Percentiles rank a stretch among this genome's conserved stretches.
phyloP scores from a whole-genome alignment of 1,139 yeast genomes.

The Petasospora fabianii region DNA sequence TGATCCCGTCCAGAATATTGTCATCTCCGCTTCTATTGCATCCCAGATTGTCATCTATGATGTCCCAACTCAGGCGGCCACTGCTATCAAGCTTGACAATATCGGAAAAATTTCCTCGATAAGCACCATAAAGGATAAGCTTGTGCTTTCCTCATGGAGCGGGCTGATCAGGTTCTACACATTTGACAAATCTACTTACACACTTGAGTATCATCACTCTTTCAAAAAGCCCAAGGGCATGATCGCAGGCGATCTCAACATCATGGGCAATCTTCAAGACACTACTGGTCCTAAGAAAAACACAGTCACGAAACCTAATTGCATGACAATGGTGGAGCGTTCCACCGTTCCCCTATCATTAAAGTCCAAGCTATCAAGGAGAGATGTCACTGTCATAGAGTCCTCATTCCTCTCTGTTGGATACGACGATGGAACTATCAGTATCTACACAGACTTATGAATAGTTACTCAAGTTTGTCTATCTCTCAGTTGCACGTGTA shows the following conservation, averaged over 20 bases:
- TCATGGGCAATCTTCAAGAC: constrained; percentile 24
- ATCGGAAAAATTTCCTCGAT: constrained; percentile 20
- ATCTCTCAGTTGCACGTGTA: too few species aligned
- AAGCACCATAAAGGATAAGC: constrained; percentile 16
- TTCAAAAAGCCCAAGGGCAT: constrained; percentile 24
- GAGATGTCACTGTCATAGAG: constrained; percentile 16
- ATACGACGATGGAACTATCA: constrained; percentile 40
- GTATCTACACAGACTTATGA: constrained; percentile 23
- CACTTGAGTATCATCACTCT: constrained; percentile 13
- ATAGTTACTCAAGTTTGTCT: too few species aligned
- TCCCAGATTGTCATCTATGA: constrained; percentile 34
- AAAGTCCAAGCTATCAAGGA: constrained; percentile 8
- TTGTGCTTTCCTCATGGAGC: constrained; percentile 28
- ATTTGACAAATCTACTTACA: constrained; percentile 2
- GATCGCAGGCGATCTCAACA: constrained; percentile 22
- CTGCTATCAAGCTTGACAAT: constrained; percentile 11
- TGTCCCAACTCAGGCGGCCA: constrained; percentile 8
- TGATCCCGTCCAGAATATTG: constrained; percentile 15
- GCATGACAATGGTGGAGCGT: constrained; percentile 7
- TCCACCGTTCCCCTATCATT: neutral
- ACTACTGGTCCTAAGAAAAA: constrained; percentile 16
- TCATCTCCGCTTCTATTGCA: constrained; percentile 42
- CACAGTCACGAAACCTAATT: constrained; percentile 19
- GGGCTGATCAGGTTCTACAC: constrained; percentile 23
- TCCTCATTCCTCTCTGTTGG: constrained; percentile 33